Evolutionary conservation across 2,329 filamentous ascomycete species (phyloP), one percentile per base, ranked within the genome.

Genomic region (Aspergillus hortae): DNA sequence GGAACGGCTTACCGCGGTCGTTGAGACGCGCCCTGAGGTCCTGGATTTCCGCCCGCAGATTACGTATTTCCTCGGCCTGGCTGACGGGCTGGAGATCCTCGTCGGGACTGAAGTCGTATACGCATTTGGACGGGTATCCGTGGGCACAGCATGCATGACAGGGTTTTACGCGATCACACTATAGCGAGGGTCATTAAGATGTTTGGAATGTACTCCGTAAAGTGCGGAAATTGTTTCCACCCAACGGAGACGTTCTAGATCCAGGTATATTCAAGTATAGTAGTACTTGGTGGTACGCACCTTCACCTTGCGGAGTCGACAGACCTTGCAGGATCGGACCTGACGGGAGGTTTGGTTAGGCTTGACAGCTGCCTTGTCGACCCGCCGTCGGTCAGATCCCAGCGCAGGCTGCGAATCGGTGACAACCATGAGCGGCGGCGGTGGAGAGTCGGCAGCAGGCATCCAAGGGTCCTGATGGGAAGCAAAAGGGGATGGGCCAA

Each of bases 91-190:
- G 61, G 32, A 63, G 58, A 25, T 67, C 66, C 27, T 71, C 69
- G 6, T 67, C 68, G 3, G 65, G 59, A 7, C 61, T 49, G 6
- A 52, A 56, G n/a, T 72, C 68, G 53, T 71, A 72, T 10, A 67
- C 62, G 49, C 69, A 72, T 57, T 68, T 66, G 14, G 69, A 71
- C 1, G 69, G 69, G 46, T 72, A 69, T 4, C 69, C 69, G 56
- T 72, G 68, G 6, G 69, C 67, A 51, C 69, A 72, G 54, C 69
- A 72, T 47, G 69, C 68, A 53, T 72, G 68, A 51, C 68, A 72
- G 49, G 69, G 69, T 50, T 67, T 67, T 23, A 72, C 65, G 44
- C 69, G 68, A 52, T 72, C 69, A 55, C 69, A 72, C 68, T 72
- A 59, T 45, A 25, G 27, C 43, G 21, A 9, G 30, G n/a, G 50